These are phyloP conservation scores for Hymenotorrendiella dingleyae DNA, from an alignment of 2,329 filamentous ascomycete species.

Conservation along the genomic window DNA sequence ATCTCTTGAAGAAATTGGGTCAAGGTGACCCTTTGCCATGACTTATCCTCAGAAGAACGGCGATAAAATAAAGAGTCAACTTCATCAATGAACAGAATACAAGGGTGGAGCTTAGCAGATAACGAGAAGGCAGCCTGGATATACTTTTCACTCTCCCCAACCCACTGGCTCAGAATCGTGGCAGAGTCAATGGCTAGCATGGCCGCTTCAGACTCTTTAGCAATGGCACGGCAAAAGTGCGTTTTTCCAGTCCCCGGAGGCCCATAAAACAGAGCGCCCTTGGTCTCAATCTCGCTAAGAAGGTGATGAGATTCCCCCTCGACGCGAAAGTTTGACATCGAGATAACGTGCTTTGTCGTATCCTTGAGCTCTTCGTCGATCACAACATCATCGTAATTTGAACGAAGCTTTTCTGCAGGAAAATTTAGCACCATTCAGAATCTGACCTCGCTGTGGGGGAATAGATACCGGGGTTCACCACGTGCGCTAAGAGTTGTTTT, in stretches of 20 bases:
- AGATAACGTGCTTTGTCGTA: too few relatives aligned
- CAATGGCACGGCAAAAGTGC: conserved; percentile 58
- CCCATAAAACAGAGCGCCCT: conserved; percentile 63
- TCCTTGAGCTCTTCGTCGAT: too few relatives aligned
- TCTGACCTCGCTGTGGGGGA: too few relatives aligned
- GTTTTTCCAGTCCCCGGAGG: conserved; percentile 74
- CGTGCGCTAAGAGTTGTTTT: too few relatives aligned
- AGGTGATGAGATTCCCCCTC: too few relatives aligned
- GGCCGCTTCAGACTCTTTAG: conserved; percentile 57
- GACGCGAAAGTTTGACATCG: too few relatives aligned
- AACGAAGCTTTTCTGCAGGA: too few relatives aligned
- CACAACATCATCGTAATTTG: too few relatives aligned
- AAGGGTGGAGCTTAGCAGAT: conserved; percentile 80
- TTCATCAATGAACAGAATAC: conserved; percentile 92
- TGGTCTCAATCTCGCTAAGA: too few relatives aligned
- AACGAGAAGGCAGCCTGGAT: conserved; percentile 83
- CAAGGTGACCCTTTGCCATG: conserved; percentile 75
- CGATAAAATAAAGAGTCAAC: conserved; percentile 84
- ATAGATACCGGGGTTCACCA: too few relatives aligned
- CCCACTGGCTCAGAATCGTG: conserved; percentile 88
- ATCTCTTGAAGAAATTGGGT: conserved; percentile 94
- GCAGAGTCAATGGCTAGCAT: conserved; percentile 83
- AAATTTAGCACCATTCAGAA: too few relatives aligned
- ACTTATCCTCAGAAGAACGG: conserved; percentile 57
- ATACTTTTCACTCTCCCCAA: conserved; percentile 91